Conservation (phyloP, 768 basidiomycete species). For the Serendipita sp. region DNA sequence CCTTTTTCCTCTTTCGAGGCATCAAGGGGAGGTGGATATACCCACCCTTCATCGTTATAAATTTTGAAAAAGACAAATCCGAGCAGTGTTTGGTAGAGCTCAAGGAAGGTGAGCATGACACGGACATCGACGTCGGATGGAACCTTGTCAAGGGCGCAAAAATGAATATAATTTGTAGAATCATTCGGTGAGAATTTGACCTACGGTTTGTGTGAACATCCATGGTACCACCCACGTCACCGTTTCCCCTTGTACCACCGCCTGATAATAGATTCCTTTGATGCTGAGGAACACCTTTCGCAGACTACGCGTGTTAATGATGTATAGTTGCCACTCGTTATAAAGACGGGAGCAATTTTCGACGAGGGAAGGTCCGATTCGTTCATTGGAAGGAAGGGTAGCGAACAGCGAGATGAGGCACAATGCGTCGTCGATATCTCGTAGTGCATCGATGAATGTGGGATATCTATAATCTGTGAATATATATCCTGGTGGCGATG, state of each 20-base stretch:
- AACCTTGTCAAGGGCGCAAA: slow-evolving; percentile 35
- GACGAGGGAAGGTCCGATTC: slow-evolving; percentile 66
- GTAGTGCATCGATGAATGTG: slow-evolving; percentile 86
- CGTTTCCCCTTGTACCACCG: slow-evolving; percentile 81
- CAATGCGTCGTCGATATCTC: slow-evolving; percentile 93
- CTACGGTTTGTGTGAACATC: slow-evolving; percentile 87
- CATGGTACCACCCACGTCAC: slow-evolving; percentile 96
- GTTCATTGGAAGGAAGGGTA: slow-evolving; percentile 71
- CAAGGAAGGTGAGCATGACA: slow-evolving; percentile 95
- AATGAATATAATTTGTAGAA: slow-evolving; percentile 11
- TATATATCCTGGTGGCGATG: slow-evolving; percentile 12
- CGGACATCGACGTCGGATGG: slow-evolving; percentile 93
- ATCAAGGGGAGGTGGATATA: slow-evolving; percentile 92
- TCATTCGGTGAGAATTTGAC: slow-evolving; percentile 15
- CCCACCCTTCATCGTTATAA: slow-evolving; percentile 83
- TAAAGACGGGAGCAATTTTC: slow-evolving; percentile 82
- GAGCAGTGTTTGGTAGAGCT: slow-evolving; percentile 91
- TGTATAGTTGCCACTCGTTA: slow-evolving; percentile 93
- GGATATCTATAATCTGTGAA: slow-evolving; percentile 52
- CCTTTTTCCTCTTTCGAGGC: slow-evolving; percentile 64
- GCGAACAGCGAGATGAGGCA: slow-evolving; percentile 92
- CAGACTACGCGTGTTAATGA: slow-evolving; percentile 72
- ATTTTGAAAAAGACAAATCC: slow-evolving; percentile 96
- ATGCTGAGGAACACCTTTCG: slow-evolving; percentile 91
- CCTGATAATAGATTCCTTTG: slow-evolving; percentile 97